Conservation (phyloP, 805 yeast genomes). For the Zygoascus bituminiphila region DNA sequence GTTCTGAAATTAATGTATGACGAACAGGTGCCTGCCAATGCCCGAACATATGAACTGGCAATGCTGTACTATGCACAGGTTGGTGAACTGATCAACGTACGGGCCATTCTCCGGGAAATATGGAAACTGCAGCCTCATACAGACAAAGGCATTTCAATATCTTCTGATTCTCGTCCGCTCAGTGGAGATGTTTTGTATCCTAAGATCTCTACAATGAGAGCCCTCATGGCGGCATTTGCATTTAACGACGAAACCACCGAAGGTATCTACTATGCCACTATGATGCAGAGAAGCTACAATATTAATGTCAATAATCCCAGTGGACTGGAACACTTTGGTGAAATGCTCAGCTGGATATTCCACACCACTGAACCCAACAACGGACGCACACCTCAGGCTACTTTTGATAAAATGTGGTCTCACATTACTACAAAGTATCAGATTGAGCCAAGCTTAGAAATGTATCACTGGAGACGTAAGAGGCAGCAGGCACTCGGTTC, state of each 20-base stretch:
- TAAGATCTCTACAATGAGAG: conserved; percentile 16
- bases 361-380: conserved; percentile 4
- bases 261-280: conserved; percentile 18
- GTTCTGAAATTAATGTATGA: conserved; percentile 23
- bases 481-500: neutral
- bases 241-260: conserved; percentile 18
- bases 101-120: conserved; percentile 18
- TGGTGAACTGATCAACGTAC: conserved; percentile 18
- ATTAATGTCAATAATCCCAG: conserved; percentile 13
- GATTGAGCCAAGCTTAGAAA: conserved; percentile 7
- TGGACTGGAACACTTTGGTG: conserved; percentile 20
- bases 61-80: conserved; percentile 26
- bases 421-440: conserved; percentile 1
- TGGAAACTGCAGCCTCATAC: conserved; percentile 23
- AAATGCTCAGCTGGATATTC: conserved; percentile 19
- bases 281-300: conserved; percentile 12
- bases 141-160: neutral
- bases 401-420: conserved; percentile 9
- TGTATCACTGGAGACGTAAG: conserved; percentile 8
- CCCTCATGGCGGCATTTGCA: conserved; percentile 23
- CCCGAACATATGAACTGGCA: conserved; percentile 28
- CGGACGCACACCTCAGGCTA: conserved; percentile 5
- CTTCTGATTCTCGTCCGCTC: neutral
- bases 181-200: conserved; percentile 13
- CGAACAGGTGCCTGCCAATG: conserved; percentile 25